Evolutionary conservation across 2,329 filamentous ascomycete species (phyloP).

Genomic region (Colletotrichum scovillei): DNA sequence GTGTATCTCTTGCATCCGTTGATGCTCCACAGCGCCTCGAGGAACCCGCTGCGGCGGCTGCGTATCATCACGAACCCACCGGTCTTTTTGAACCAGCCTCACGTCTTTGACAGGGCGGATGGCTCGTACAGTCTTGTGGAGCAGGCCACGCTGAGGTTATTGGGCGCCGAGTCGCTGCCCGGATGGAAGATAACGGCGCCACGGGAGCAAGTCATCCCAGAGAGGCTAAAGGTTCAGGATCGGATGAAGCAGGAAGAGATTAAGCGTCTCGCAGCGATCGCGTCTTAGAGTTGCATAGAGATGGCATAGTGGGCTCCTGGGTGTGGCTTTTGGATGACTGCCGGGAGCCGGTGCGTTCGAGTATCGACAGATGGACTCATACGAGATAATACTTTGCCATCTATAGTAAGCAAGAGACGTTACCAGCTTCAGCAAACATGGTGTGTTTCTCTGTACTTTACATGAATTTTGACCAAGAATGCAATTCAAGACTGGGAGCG

Average conservation of each 20-base stretch:
- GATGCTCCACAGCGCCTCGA: conserved; percentile 67
- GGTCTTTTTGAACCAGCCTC: conserved; percentile 62
- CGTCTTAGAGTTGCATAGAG: neutral
- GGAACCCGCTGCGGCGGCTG: conserved; percentile 40
- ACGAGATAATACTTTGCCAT: neutral
- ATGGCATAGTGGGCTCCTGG: neutral
- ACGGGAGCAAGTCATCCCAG: conserved; percentile 61
- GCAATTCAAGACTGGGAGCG: too few species aligned
- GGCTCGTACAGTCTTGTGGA: conserved; percentile 66
- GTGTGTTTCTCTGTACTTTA: neutral
- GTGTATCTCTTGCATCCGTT: conserved; percentile 70
- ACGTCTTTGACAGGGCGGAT: conserved; percentile 60
- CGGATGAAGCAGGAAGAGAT: conserved; percentile 45
- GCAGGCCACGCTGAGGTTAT: conserved; percentile 61
- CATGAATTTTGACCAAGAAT: neutral
- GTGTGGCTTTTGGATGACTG: neutral
- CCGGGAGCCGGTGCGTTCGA: neutral
- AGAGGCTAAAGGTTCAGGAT: conserved; percentile 42
- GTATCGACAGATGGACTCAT: neutral
- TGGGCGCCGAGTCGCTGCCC: conserved; percentile 58
- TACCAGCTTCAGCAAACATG: neutral
- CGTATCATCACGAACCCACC: conserved; percentile 46
- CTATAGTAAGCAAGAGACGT: too few species aligned
- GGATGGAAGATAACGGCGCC: conserved; percentile 64
- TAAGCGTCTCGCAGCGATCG: conserved; percentile 51